phyloP scores from a whole-genome alignment of 768 basidiomycete genomes.

The Floccularia luteovirens region DNA sequence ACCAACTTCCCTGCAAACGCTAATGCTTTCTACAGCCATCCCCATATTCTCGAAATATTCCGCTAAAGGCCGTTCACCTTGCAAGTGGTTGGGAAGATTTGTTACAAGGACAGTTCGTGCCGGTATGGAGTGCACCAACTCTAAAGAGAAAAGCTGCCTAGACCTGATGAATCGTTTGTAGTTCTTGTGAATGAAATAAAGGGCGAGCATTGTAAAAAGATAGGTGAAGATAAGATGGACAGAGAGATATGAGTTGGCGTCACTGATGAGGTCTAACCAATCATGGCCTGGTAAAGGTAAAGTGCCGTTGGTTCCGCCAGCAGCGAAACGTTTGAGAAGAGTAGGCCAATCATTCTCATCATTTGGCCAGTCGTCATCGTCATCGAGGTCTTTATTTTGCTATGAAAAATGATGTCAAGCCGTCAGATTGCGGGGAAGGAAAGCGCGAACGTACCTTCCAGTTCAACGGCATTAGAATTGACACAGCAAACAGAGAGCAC shows the following conservation, averaged over 20 bases:
- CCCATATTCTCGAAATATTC: slow-evolving; percentile 92
- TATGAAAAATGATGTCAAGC: slow-evolving; percentile 13
- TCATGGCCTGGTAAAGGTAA: slow-evolving; percentile 31
- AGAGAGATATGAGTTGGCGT: slow-evolving; percentile 84
- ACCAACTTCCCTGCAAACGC: slow-evolving; percentile 77
- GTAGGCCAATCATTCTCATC: slow-evolving; percentile 40
- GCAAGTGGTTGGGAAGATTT: slow-evolving; percentile 76
- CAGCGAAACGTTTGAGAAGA: slow-evolving; percentile 12
- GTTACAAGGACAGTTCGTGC: slow-evolving; percentile 90
- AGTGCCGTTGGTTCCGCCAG: slow-evolving; percentile 20
- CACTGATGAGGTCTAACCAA: slow-evolving; percentile 86
- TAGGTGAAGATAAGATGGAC: slow-evolving; percentile 92
- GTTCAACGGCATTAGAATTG: slow-evolving; percentile 93
- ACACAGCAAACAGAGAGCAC: slow-evolving; percentile 73
- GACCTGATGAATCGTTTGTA: slow-evolving; percentile 85
- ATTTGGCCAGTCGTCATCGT: slow-evolving; percentile 39
- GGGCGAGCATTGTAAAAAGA: slow-evolving; percentile 80
- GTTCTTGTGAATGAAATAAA: slow-evolving; percentile 84
- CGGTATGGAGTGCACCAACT: slow-evolving; percentile 91
- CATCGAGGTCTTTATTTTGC: slow-evolving; percentile 71
- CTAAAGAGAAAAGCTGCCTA: slow-evolving; percentile 89
- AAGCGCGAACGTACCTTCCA: slow-evolving; percentile 56
- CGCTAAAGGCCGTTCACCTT: slow-evolving; percentile 77
- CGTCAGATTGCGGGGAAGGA: slow-evolving; percentile 1
- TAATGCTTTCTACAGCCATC: slow-evolving; percentile 87